Evolutionary conservation across 2,329 filamentous ascomycete genomes (phyloP).

Genomic region (Xenoacremonium recifei): DNA sequence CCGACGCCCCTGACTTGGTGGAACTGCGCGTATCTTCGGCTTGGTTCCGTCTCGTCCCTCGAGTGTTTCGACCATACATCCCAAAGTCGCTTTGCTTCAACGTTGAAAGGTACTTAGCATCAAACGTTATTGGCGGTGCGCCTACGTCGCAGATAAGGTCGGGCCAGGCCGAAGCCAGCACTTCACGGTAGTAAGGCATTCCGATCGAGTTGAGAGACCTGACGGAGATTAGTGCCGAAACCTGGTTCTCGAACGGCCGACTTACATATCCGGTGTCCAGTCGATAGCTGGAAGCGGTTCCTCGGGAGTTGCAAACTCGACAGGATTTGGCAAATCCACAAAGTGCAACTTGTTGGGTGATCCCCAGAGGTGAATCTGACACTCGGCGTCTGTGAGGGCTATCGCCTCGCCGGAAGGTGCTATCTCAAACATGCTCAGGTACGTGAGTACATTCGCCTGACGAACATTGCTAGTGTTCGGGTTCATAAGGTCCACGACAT

Average conservation of each 20-base stretch:
- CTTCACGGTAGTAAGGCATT: conserved; percentile 90
- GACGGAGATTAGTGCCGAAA: conserved; percentile 8
- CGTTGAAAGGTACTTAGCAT: conserved; percentile 65
- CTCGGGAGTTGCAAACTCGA: conserved; percentile 71
- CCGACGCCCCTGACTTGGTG: conserved; percentile 59
- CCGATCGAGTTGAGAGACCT: conserved; percentile 83
- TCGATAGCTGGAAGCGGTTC: conserved; percentile 59
- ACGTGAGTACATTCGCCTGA: conserved; percentile 74
- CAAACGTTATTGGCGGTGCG: conserved; percentile 73
- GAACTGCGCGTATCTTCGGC: conserved; percentile 70
- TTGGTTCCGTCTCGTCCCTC: conserved; percentile 75
- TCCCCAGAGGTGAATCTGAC: conserved; percentile 82
- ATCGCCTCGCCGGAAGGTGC: conserved; percentile 85
- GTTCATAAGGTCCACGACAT: conserved; percentile 94
- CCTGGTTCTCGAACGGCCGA: conserved; percentile 3
- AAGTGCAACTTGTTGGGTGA: conserved; percentile 84
- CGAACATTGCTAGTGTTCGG: conserved; percentile 83
- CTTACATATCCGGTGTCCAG: conserved; percentile 70
- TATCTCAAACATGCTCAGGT: conserved; percentile 79
- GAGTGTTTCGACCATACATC: conserved; percentile 74
- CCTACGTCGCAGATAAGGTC: conserved; percentile 83
- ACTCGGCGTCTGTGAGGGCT: conserved; percentile 76
- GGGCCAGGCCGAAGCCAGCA: conserved; percentile 86
- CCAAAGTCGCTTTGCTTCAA: conserved; percentile 74
- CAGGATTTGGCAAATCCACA: conserved; percentile 74